phyloP scores from a whole-genome alignment of 306 rosid species.

The Arachis stenosperma region DNA sequence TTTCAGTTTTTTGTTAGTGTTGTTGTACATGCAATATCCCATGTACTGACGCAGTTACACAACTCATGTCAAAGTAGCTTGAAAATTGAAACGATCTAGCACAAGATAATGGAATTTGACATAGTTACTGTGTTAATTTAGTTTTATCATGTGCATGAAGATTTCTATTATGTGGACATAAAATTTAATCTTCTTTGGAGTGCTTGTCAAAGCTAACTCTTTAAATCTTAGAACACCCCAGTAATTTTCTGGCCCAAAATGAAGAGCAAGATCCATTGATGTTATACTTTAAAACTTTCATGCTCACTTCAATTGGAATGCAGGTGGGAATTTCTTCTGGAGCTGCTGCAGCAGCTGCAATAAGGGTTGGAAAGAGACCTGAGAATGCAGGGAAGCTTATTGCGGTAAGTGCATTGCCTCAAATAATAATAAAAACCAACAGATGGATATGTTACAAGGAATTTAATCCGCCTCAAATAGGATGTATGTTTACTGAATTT shows the following conservation, averaged over 20 bases:
- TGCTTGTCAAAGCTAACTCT: constrained; percentile 16
- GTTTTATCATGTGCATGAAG: constrained; percentile 2
- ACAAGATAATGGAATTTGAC: constrained; percentile 16
- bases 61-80: constrained; percentile 21
- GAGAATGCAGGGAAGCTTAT: constrained; percentile 97
- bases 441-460: constrained; percentile 20
- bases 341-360: constrained; percentile 94
- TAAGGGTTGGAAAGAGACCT: constrained; percentile 87
- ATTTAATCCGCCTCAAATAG: constrained; percentile 21
- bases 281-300: constrained; percentile 33
- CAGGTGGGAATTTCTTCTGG: constrained; percentile 99
- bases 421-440: neutral
- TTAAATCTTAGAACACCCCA: neutral
- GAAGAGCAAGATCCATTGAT: constrained; percentile 13
- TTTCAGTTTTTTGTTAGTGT: neutral
- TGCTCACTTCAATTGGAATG: constrained; percentile 43
- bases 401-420: constrained; percentile 55
- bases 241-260: constrained; percentile 28
- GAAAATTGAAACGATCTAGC: constrained; percentile 26
- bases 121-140: neutral
- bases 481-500: constrained; percentile 28
- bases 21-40: neutral
- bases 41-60: constrained; percentile 8
- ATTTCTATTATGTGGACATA: constrained; percentile 22
- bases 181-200: constrained; percentile 20